A percentile compares a stretch with the other conserved stretches of the same genome.
These are phyloP conservation scores for Farysia itapuensis DNA, from an alignment of 1,284 basidiomycete species.

Conservation along the genomic window DNA sequence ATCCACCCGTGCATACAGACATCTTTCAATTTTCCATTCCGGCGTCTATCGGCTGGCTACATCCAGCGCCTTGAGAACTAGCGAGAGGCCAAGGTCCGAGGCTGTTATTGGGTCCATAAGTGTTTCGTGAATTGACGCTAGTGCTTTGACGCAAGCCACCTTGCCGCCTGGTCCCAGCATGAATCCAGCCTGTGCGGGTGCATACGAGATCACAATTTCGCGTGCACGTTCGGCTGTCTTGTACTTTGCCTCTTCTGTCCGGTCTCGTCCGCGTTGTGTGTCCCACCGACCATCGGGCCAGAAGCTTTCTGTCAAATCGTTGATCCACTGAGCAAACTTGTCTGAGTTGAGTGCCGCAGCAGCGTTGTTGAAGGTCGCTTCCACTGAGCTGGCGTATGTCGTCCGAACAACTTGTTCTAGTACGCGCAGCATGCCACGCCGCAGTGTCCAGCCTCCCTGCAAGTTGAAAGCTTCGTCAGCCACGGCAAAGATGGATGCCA, in stretches of 20 bases:
- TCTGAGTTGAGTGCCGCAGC: constrained; percentile 41
- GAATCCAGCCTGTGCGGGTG: constrained; percentile 55
- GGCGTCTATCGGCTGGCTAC: constrained; percentile 43
- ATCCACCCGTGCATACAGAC: too few species aligned
- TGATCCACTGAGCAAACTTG: constrained; percentile 46
- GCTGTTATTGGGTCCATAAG: constrained; percentile 42
- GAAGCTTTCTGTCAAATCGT: constrained; percentile 36
- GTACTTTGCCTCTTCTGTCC: constrained; percentile 35
- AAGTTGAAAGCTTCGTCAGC: constrained; percentile 59
- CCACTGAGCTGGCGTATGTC: constrained; percentile 50
- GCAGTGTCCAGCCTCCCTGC: constrained; percentile 57
- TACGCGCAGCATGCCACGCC: constrained; percentile 57
- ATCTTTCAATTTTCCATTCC: too few species aligned
- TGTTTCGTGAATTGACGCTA: constrained; percentile 46
- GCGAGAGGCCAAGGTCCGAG: constrained; percentile 39
- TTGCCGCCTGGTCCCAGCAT: constrained; percentile 54
- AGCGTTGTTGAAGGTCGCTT: constrained; percentile 49
- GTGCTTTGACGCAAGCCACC: constrained; percentile 48
- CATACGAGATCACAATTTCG: constrained; percentile 50
- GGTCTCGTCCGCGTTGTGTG: constrained; percentile 1
- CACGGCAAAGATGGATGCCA: constrained; percentile 58
- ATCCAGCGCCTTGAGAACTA: constrained; percentile 44
- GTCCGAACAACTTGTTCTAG: constrained; percentile 58
- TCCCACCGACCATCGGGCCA: constrained; percentile 51
- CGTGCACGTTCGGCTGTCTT: constrained; percentile 40